Percentiles rank a stretch among this genome's conserved stretches.
phyloP scores from a whole-genome alignment of 1,284 basidiomycete species.

The Puccinia hordei region DNA sequence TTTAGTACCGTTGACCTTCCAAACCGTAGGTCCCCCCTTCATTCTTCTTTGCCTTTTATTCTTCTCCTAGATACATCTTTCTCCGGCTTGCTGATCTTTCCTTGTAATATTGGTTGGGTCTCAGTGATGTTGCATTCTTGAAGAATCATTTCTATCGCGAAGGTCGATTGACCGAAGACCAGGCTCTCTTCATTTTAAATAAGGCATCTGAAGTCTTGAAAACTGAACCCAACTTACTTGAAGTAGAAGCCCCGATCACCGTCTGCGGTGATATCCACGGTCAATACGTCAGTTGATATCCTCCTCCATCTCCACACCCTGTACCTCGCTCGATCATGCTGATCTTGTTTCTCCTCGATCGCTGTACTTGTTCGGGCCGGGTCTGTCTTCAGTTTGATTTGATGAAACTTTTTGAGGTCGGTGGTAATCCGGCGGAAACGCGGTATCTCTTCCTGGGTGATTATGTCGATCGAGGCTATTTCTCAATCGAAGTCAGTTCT shows the following conservation, averaged over 20 bases:
- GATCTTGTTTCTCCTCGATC: constrained; percentile 22
- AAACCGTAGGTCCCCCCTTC: constrained; percentile 65
- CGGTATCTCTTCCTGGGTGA: constrained; percentile 95
- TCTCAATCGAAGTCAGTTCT: constrained; percentile 78
- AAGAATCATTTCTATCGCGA: constrained; percentile 99
- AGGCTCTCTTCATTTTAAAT: constrained; percentile 82
- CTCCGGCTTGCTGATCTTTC: neutral
- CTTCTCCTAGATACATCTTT: neutral
- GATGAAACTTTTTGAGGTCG: constrained; percentile 97
- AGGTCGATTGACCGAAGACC: constrained; percentile 66
- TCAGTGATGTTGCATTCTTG: constrained; percentile 82
- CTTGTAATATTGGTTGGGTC: neutral
- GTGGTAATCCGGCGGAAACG: constrained; percentile 85
- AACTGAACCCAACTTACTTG: constrained; percentile 82
- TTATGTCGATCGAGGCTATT: constrained; percentile 96
- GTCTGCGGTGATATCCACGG: constrained; percentile 97
- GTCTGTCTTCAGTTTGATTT: constrained; percentile 74
- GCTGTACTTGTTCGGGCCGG: neutral
- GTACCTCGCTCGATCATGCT: constrained; percentile 25
- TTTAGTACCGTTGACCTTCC: constrained; percentile 76
- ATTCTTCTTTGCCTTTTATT: neutral
- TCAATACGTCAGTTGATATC: constrained; percentile 74
- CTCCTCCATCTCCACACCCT: neutral
- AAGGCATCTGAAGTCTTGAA: constrained; percentile 73
- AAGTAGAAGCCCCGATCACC: constrained; percentile 91